Evolutionary conservation across 2,329 filamentous ascomycete genomes (phyloP).

Genomic region (Phialophora verrucosa): DNA sequence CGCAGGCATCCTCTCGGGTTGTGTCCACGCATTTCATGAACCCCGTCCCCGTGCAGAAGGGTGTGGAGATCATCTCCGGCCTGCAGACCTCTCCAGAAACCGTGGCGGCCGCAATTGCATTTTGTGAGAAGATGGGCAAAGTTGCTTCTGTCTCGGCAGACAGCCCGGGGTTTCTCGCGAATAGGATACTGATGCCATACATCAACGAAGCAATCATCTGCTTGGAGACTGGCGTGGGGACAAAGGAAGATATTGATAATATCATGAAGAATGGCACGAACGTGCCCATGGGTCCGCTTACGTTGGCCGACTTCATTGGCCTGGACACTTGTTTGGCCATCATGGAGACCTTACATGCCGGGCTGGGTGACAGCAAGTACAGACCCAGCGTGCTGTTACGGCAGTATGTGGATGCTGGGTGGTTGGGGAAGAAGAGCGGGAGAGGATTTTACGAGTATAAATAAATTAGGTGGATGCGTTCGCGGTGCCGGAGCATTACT

Average conservation of each 20-base stretch:
- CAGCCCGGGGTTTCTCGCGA: constrained; percentile 91
- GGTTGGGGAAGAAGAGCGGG: constrained; percentile 95
- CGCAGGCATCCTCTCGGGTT: constrained; percentile 81
- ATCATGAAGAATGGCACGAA: constrained; percentile 99
- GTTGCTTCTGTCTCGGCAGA: constrained; percentile 85
- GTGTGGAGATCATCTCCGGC: constrained; percentile 95
- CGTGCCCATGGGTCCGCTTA: constrained; percentile 95
- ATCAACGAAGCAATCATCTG: constrained; percentile 98
- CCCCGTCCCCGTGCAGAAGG: constrained; percentile 94
- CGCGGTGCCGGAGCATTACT: not conserved
- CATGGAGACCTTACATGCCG: constrained; percentile 90
- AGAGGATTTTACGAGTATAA: constrained; percentile 92
- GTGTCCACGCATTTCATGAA: constrained; percentile 99
- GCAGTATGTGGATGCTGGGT: constrained; percentile 98
- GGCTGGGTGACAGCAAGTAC: constrained; percentile 96
- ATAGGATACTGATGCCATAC: constrained; percentile 97
- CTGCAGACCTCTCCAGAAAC: constrained; percentile 87
- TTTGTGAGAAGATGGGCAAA: constrained; percentile 93
- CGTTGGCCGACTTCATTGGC: constrained; percentile 95
- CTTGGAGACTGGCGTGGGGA: constrained; percentile 88
- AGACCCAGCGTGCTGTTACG: constrained; percentile 82
- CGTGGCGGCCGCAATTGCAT: constrained; percentile 78
- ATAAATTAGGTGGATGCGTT: not conserved
- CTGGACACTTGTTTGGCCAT: constrained; percentile 95
- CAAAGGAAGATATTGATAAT: constrained; percentile 87